Conservation (phyloP, 805 yeast genomes). For the Saccharomycopsis olivae region DNA sequence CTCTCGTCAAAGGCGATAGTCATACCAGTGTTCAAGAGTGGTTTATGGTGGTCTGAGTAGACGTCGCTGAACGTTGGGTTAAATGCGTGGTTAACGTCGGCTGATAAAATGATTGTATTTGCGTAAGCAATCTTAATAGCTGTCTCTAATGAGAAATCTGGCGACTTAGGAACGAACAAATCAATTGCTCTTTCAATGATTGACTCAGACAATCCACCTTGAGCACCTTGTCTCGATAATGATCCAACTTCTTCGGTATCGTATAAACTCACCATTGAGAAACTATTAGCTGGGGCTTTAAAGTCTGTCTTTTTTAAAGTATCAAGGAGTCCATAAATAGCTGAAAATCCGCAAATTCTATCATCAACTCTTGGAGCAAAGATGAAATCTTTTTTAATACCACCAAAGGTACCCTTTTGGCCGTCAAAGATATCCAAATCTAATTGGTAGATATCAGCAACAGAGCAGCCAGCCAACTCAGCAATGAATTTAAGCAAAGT, state of each 20-base stretch:
- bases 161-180: constrained; percentile 21
- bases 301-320: constrained; percentile 27
- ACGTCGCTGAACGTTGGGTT: constrained; percentile 68
- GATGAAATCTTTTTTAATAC: constrained; percentile 64
- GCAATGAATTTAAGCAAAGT: constrained; percentile 61
- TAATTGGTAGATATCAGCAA: constrained; percentile 52
- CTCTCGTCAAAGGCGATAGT: constrained; percentile 66
- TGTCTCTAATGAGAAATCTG: constrained; percentile 21
- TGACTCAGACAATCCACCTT: constrained; percentile 62
- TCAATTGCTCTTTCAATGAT: constrained; percentile 46
- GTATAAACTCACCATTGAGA: constrained; percentile 53
- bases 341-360: constrained; percentile 70
- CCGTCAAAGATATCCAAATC: constrained; percentile 77
- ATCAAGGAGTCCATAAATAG: constrained; percentile 47
- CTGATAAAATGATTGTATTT: constrained; percentile 68
- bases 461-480: constrained; percentile 43
- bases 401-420: constrained; percentile 71
- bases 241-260: constrained; percentile 85
- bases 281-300: constrained; percentile 26
- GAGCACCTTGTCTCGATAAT: constrained; percentile 70
- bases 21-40: constrained; percentile 69
- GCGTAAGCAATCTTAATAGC: constrained; percentile 41
- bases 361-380: constrained; percentile 82
- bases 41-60: constrained; percentile 70
- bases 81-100: constrained; percentile 75